A percentile compares a stretch with the other conserved stretches of the same genome.
Conservation (phyloP, 2,329 filamentous ascomycete genomes). For the Diaporthe humulicola region DNA sequence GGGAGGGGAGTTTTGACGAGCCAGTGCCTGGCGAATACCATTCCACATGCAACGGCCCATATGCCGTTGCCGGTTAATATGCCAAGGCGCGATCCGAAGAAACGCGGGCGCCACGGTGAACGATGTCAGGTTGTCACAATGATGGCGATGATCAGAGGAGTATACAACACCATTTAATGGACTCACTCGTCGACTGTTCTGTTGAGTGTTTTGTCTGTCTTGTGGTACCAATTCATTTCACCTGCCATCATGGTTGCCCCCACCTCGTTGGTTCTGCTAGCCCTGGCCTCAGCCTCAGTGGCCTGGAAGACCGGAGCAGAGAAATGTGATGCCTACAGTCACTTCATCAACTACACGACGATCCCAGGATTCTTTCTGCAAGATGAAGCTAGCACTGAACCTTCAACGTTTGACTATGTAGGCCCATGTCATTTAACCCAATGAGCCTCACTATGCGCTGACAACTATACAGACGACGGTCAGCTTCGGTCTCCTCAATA, state of each 20-base stretch:
- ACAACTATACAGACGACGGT: slow-evolving; percentile 59
- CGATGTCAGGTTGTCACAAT: neutral
- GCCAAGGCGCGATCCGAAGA: slow-evolving; percentile 5
- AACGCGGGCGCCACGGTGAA: neutral
- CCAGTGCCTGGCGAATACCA: neutral
- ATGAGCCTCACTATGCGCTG: neutral
- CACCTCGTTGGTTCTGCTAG: neutral
- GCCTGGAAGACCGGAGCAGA: slow-evolving; percentile 25
- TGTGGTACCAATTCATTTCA: neutral
- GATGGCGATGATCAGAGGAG: neutral
- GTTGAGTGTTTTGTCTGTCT: neutral
- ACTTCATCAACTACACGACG: slow-evolving; percentile 67
- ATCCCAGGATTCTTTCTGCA: slow-evolving; percentile 1
- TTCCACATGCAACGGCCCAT: slow-evolving; percentile 8
- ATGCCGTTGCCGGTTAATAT: slow-evolving; percentile 17
- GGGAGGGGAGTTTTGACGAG: neutral
- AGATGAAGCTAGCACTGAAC: neutral
- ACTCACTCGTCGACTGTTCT: neutral
- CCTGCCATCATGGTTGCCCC: neutral
- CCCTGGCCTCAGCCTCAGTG: slow-evolving; percentile 19
- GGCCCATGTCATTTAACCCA: slow-evolving; percentile 41
- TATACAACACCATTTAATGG: neutral
- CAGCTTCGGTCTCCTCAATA: slow-evolving; percentile 77
- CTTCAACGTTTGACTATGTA: slow-evolving; percentile 74
- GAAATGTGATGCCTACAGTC: slow-evolving; percentile 9